These are phyloP conservation scores for Kalaharituber pfeilii DNA, from an alignment of 2,329 filamentous ascomycete species.

Conservation along the genomic window DNA sequence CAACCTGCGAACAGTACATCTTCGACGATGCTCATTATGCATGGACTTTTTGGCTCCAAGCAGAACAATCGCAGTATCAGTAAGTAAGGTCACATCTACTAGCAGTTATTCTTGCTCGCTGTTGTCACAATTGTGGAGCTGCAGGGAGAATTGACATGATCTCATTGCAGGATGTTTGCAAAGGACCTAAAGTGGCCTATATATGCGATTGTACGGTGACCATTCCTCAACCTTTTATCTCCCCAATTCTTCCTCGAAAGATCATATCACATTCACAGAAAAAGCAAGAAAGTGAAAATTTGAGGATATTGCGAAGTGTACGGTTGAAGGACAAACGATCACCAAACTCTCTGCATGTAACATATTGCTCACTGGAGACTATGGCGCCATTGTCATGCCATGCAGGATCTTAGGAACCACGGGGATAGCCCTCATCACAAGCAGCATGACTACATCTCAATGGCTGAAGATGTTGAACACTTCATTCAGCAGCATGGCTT, in stretches of 20 bases:
- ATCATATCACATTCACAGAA: too few species aligned
- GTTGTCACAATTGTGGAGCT: background rate
- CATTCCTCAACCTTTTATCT: too few species aligned
- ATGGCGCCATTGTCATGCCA: background rate
- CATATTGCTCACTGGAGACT: background rate
- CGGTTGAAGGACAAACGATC: background rate
- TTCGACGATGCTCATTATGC: constrained; percentile 66
- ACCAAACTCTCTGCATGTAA: background rate
- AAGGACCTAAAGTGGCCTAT: constrained; percentile 64
- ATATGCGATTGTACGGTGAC: constrained; percentile 61
- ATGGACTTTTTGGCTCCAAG: constrained; percentile 87
- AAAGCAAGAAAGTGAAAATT: too few species aligned
- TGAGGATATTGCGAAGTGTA: too few species aligned
- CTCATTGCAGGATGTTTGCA: constrained; percentile 47
- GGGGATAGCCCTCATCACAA: constrained; percentile 67
- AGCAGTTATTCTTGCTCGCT: background rate
- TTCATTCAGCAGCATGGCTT: constrained; percentile 60
- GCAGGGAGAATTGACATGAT: background rate
- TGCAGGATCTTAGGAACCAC: constrained; percentile 54
- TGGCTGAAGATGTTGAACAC: constrained; percentile 65
- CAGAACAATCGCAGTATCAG: constrained; percentile 88
- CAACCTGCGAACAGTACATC: constrained; percentile 27
- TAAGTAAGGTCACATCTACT: constrained; percentile 46
- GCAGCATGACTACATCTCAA: constrained; percentile 60
- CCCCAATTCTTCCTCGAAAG: background rate